A percentile compares a stretch with the other conserved stretches of the same genome.
Conservation (phyloP, 805 yeast species). For the Lachancea kluyveri region DNA sequence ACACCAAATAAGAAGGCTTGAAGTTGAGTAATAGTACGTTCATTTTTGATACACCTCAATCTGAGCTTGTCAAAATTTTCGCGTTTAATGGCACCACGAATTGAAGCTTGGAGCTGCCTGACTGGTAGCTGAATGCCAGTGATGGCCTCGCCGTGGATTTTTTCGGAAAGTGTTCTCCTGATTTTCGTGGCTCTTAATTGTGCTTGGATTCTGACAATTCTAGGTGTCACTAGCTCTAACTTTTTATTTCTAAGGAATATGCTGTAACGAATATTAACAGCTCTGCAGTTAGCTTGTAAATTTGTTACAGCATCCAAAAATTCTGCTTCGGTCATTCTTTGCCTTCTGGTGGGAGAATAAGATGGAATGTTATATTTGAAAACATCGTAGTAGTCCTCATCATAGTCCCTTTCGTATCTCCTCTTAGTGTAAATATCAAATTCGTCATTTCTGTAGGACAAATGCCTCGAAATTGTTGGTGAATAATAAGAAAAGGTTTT, state of each 20-base stretch:
- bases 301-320: slow-evolving; percentile 34
- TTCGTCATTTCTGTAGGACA: slow-evolving; percentile 21
- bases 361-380: slow-evolving; percentile 13
- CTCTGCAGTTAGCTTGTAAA: slow-evolving; percentile 67
- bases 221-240: slow-evolving; percentile 49
- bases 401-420: slow-evolving; percentile 22
- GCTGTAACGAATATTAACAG: slow-evolving; percentile 57
- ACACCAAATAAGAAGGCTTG: slow-evolving; percentile 38
- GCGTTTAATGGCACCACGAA: slow-evolving; percentile 41
- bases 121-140: not conserved
- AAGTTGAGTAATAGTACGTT: slow-evolving; percentile 24
- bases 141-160: not conserved
- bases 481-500: slow-evolving; percentile 29
- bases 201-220: slow-evolving; percentile 44
- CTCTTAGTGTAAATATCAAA: slow-evolving; percentile 23
- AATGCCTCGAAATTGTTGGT: slow-evolving; percentile 24
- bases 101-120: slow-evolving; percentile 43
- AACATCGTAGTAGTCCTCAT: slow-evolving; percentile 19
- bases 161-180: slow-evolving; percentile 12
- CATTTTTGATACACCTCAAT: slow-evolving; percentile 22
- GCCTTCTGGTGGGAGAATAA: slow-evolving; percentile 27
- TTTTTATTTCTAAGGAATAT: slow-evolving; percentile 59
- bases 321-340: slow-evolving; percentile 26
- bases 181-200: slow-evolving; percentile 43
- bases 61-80: slow-evolving; percentile 19